These are phyloP conservation scores for Fraxinus paxiana DNA, from an alignment of 305 asterid species.

Conservation along the genomic window DNA sequence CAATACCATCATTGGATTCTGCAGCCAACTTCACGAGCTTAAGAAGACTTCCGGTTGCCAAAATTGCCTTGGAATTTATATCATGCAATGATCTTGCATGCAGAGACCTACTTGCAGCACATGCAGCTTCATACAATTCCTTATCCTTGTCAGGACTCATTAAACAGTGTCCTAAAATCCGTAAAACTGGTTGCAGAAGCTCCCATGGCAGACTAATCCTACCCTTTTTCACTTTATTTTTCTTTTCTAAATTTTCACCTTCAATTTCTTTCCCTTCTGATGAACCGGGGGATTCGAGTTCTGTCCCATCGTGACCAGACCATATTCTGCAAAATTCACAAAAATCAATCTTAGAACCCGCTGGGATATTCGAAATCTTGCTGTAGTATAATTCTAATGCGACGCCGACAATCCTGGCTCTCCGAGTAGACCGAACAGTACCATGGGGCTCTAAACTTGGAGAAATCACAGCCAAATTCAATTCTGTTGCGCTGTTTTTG, in stretches of 20 bases:
- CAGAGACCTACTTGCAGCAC: conserved; percentile 48
- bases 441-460: conserved; percentile 65
- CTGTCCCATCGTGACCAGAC: conserved; percentile 41
- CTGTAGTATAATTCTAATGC: conserved; percentile 58
- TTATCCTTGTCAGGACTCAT: conserved; percentile 37
- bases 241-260: neutral
- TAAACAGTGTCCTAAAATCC: conserved; percentile 73
- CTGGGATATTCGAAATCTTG: conserved; percentile 49
- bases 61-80: conserved; percentile 57
- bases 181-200: conserved; percentile 56
- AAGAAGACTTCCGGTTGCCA: conserved; percentile 61
- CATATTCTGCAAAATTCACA: conserved; percentile 61
- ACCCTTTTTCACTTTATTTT: conserved; percentile 26
- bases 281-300: neutral
- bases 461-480: conserved; percentile 60
- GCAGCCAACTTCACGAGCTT: conserved; percentile 45
- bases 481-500: conserved; percentile 48
- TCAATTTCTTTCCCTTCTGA: neutral
- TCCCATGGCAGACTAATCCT: conserved; percentile 69
- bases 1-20: conserved; percentile 30
- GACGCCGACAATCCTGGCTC: conserved; percentile 73
- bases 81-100: conserved; percentile 62
- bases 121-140: conserved; percentile 47
- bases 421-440: conserved; percentile 58
- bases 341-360: conserved; percentile 64